Base-by-base conservation (phyloP, 2,329 filamentous ascomycete genomes). In the Fusarium vanettenii region DNA sequence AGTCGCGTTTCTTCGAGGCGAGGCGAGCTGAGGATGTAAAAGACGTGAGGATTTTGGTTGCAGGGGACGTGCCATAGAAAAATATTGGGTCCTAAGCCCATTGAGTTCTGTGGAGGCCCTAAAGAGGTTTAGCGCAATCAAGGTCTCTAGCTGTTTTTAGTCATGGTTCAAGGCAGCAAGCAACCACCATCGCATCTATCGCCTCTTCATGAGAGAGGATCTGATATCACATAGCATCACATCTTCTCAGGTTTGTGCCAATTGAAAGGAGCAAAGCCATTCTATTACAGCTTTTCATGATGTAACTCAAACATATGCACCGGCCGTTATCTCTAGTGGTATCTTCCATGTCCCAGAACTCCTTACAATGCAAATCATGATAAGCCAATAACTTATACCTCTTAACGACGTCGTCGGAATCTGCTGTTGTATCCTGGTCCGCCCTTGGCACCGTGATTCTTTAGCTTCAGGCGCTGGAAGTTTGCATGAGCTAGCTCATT, bases 401-500 rank as follows among this genome's bases (percentile, higher is more conserved):
- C 5, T 45, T 74, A 67, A 84, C 81, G 77, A 77, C 86, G 86
- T 71, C 90, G 84, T 66, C 90, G 86, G 79, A 92, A 92, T 63
- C 86, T 86, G 80, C 89, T 91, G 67, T 88, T 88, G 78, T 86
- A 85, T 2, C 86, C 88, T 22, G 89, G 85, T 5, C 89, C 90
- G 2, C 90, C 91, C 81, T 92, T 92, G n/a, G 89, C 83, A 5
- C 90, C 91, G 4, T 86, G 83, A 76, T 92, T 92, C 76, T 85
- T 86, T 78, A 93, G 82, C 84, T 93, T 93, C 69, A 93, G 80
- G 65, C 89, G 84, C 80, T 90, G 90, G 81, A 92, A 93, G 83
- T 93, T 93, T 71, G 90, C 87, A 76, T 92, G 89, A 16, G 91
- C 91, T 75, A 90, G 81, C 72, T 90, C 90, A 77, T 89, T 91